Evolutionary conservation across 345 rosid genomes (phyloP).

Genomic region (Trapa bicornis): DNA sequence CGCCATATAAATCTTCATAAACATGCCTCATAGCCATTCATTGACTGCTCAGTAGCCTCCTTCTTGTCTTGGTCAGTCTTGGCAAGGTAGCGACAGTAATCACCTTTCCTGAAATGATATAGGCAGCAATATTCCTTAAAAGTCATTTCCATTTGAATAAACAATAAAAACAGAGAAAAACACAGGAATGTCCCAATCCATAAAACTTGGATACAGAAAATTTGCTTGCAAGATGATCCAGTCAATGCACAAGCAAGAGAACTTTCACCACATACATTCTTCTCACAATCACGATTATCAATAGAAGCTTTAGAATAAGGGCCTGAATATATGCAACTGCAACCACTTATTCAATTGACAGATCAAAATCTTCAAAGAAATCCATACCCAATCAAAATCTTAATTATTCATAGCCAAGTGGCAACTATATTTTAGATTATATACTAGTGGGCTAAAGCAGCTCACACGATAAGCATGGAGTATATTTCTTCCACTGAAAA

Average conservation of each 20-base stretch:
- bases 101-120: slow-evolving; percentile 11
- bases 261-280: neutral
- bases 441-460: neutral
- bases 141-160: neutral
- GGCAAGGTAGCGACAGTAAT: slow-evolving; percentile 14
- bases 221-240: neutral
- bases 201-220: slow-evolving; percentile 7
- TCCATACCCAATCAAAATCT: neutral
- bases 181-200: neutral
- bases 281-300: neutral
- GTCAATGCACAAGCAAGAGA: neutral
- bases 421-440: slow-evolving; percentile 1
- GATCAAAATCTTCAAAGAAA: neutral
- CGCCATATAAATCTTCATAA: neutral
- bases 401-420: neutral
- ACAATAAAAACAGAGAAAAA: neutral
- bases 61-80: slow-evolving; percentile 14
- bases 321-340: slow-evolving; percentile 2
- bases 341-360: slow-evolving; percentile 3
- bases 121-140: neutral
- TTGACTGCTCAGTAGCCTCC: slow-evolving; percentile 15
- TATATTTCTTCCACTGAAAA: neutral
- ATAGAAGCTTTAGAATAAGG: neutral
- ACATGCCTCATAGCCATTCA: slow-evolving; percentile 67
- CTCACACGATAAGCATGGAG: slow-evolving; percentile 4